These are phyloP conservation scores for Straminergon stramineum DNA, from an alignment of 225 moss, liverwort and hornwort genomes.

Conservation along the genomic window DNA sequence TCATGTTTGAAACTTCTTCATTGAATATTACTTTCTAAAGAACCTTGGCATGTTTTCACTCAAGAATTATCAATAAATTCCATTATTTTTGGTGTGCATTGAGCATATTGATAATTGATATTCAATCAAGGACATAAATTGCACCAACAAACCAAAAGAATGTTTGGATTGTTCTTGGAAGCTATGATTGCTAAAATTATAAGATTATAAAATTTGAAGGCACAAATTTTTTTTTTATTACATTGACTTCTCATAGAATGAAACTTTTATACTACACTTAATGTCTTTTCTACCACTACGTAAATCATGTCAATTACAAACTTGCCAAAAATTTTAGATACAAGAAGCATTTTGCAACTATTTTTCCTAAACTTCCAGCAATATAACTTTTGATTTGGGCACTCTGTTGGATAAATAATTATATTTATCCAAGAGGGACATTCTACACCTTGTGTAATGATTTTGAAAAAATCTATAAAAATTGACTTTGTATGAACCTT, in stretches of 20 bases:
- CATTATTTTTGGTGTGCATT: neutral
- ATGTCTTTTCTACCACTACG: neutral
- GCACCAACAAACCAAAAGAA: neutral
- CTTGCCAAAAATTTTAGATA: neutral
- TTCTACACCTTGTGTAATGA: neutral
- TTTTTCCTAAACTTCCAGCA: neutral
- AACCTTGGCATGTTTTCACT: neutral
- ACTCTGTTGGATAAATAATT: neutral
- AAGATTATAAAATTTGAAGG: neutral
- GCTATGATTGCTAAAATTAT: accelerated
- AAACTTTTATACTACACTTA: too few species aligned
- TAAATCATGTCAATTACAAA: neutral
- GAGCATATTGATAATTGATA: neutral
- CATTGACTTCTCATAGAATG: neutral
- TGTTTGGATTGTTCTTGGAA: neutral
- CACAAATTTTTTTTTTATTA: neutral
- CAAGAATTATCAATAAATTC: neutral
- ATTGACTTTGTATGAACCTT: neutral
- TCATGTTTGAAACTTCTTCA: neutral
- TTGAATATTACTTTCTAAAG: neutral
- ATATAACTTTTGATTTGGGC: neutral
- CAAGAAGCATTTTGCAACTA: neutral
- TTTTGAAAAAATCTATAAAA: neutral
- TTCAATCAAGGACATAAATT: neutral
- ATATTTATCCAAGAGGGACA: accelerated